Evolutionary conservation across 169 alveolate species (phyloP).

Genomic region (Plasmodium yoelii): DNA sequence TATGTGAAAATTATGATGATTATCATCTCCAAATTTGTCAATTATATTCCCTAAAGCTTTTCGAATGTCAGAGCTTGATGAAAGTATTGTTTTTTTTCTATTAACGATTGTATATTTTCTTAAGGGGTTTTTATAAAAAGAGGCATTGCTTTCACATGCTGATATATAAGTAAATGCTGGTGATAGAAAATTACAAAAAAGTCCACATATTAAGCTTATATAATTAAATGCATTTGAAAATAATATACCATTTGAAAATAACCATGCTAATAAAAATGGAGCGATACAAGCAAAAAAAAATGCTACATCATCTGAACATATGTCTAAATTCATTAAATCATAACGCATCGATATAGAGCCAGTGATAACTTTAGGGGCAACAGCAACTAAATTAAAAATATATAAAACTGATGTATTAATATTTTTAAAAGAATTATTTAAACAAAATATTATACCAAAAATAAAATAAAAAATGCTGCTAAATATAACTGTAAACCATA

Average conservation of each 20-base stretch:
- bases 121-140: slow-evolving; percentile 49
- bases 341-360: slow-evolving; percentile 83
- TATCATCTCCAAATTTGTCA: slow-evolving; percentile 24
- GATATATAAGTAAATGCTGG: slow-evolving; percentile 81
- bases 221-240: slow-evolving; percentile 78
- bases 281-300: slow-evolving; percentile 80
- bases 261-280: slow-evolving; percentile 83
- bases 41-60: slow-evolving; percentile 73
- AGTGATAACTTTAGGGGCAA: slow-evolving; percentile 83
- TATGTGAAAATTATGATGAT: not conserved
- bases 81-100: slow-evolving; percentile 56
- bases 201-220: slow-evolving; percentile 77
- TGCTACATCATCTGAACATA: slow-evolving; percentile 73
- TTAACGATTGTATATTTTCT: slow-evolving; percentile 70
- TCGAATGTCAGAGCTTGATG: slow-evolving; percentile 61
- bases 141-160: slow-evolving; percentile 68
- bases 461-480: slow-evolving; percentile 77
- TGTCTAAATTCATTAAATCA: slow-evolving; percentile 84
- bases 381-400: slow-evolving; percentile 80
- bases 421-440: slow-evolving; percentile 74
- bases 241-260: slow-evolving; percentile 78
- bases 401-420: slow-evolving; percentile 71
- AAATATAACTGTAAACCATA: slow-evolving; percentile 81
- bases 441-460: slow-evolving; percentile 80
- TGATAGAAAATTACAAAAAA: slow-evolving; percentile 81